Evolutionary conservation across 1,284 basidiomycete species (phyloP).

Genomic region (Boletus smithii): DNA sequence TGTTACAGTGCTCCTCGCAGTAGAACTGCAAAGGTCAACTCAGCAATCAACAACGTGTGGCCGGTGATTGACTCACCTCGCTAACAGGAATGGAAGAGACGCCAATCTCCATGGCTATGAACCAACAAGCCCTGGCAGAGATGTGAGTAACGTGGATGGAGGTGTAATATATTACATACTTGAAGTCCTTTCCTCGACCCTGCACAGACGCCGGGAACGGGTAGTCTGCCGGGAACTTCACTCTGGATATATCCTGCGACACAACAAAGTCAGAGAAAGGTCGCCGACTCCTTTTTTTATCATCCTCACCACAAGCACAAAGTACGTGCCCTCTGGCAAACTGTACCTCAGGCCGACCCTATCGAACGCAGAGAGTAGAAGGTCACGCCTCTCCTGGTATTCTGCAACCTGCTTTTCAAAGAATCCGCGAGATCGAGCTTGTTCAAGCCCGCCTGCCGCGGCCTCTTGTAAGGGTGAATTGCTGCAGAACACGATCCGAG

Average conservation of each 20-base stretch:
- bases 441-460: slow-evolving; percentile 80
- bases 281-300: background rate
- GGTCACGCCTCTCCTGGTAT: slow-evolving; percentile 77
- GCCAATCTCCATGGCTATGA: slow-evolving; percentile 82
- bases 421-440: slow-evolving; percentile 70
- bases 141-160: slow-evolving; percentile 1
- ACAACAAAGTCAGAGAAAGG: slow-evolving; percentile 5
- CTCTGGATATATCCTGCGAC: slow-evolving; percentile 71
- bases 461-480: slow-evolving; percentile 94
- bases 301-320: slow-evolving; percentile 71
- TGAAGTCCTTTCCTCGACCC: slow-evolving; percentile 87
- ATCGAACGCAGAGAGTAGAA: slow-evolving; percentile 80
- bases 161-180: slow-evolving; percentile 39
- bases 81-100: slow-evolving; percentile 93
- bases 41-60: background rate
- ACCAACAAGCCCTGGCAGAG: slow-evolving; percentile 75
- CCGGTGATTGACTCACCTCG: slow-evolving; percentile 56
- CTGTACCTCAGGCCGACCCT: slow-evolving; percentile 84
- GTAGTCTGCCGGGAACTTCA: slow-evolving; percentile 84
- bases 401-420: slow-evolving; percentile 77
- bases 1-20: slow-evolving; percentile 75
- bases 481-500: slow-evolving; percentile 92
- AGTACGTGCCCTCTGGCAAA: slow-evolving; percentile 86
- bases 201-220: slow-evolving; percentile 74
- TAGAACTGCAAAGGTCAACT: slow-evolving; percentile 65